Conservation (phyloP, 164 flowering plant genomes). For the Platanus orientalis region DNA sequence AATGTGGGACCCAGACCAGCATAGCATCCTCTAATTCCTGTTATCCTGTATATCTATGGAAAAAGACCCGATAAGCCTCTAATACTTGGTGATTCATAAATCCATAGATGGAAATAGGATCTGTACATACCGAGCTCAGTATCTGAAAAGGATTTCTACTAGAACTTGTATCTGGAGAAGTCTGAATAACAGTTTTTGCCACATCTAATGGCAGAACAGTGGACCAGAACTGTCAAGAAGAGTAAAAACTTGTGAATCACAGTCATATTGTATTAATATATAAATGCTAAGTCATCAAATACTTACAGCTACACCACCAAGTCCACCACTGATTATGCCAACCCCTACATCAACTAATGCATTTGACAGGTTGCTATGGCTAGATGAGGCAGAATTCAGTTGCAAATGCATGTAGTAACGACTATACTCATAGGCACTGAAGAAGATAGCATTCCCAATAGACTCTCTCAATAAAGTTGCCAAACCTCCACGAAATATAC, state of each 20-base stretch:
- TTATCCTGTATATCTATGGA: constrained; percentile 57
- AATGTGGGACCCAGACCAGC: constrained; percentile 81
- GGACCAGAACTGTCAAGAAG: constrained; percentile 63
- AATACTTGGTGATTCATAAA: background rate
- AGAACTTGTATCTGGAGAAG: constrained; percentile 41
- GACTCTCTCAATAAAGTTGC: constrained; percentile 80
- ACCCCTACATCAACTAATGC: constrained; percentile 59
- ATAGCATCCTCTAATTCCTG: constrained; percentile 78
- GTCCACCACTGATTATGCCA: constrained; percentile 85
- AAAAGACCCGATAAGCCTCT: constrained; percentile 5
- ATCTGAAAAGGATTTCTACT: constrained; percentile 61
- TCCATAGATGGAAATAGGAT: background rate
- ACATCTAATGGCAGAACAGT: constrained; percentile 82
- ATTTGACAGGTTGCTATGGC: constrained; percentile 22
- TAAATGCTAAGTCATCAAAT: constrained; percentile 4
- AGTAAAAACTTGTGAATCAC: constrained; percentile 2
- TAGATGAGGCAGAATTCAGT: constrained; percentile 40
- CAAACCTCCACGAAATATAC: constrained; percentile 76
- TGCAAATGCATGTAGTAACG: constrained; percentile 61
- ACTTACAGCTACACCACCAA: constrained; percentile 84
- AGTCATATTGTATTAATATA: background rate
- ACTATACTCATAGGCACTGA: constrained; percentile 66
- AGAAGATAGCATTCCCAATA: constrained; percentile 72
- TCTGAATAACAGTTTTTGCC: constrained; percentile 84
- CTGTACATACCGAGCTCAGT: constrained; percentile 43